Conservation (phyloP, 2,329 filamentous ascomycete genomes). For the Penicillium expansum region DNA sequence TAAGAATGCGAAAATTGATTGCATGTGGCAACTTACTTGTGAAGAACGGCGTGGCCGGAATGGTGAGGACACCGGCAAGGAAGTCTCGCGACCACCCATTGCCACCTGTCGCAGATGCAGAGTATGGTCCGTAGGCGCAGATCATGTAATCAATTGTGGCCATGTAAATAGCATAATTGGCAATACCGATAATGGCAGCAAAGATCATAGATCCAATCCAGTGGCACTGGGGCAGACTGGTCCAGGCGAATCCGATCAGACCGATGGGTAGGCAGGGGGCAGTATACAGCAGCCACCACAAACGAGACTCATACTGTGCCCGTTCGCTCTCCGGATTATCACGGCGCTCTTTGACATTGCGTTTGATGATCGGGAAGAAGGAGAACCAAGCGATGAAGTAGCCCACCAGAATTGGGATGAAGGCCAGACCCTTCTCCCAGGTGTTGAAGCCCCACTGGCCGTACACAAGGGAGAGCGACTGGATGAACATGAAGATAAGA, state of each 20-base stretch:
- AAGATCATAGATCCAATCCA: constrained; percentile 65
- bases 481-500: constrained; percentile 65
- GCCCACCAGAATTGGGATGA: constrained; percentile 57
- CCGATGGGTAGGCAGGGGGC: constrained; percentile 60
- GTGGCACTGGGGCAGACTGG: constrained; percentile 53
- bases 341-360: constrained; percentile 47
- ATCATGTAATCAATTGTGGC: constrained; percentile 68
- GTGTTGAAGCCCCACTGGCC: constrained; percentile 57
- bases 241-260: constrained; percentile 63
- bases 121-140: constrained; percentile 64
- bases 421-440: constrained; percentile 50
- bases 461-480: constrained; percentile 61
- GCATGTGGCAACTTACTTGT: constrained; percentile 31
- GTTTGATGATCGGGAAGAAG: constrained; percentile 56
- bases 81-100: constrained; percentile 66
- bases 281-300: constrained; percentile 61
- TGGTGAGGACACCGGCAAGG: constrained; percentile 61
- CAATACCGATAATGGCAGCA: constrained; percentile 59
- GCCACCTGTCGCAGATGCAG: constrained; percentile 64
- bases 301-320: constrained; percentile 64
- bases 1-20: not conserved
- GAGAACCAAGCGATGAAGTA: constrained; percentile 60
- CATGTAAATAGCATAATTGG: constrained; percentile 64
- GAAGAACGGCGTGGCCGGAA: constrained; percentile 56
- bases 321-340: constrained; percentile 49